Percentiles rank a stretch among this genome's conserved stretches.
phyloP scores from a whole-genome alignment of 2,329 filamentous ascomycete species.

The Diaporthe ilicicola region DNA sequence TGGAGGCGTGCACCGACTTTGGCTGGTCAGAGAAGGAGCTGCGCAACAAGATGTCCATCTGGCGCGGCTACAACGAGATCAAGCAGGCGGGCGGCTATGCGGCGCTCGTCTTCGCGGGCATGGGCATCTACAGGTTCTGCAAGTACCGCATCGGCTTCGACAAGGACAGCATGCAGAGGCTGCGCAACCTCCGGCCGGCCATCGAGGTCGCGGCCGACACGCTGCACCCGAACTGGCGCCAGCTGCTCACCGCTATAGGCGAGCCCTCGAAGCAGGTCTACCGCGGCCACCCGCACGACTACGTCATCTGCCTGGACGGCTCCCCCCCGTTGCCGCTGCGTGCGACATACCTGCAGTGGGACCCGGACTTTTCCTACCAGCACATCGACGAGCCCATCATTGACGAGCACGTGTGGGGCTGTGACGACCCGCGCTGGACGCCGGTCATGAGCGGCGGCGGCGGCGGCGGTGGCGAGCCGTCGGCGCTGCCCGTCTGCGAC shows the following conservation, averaged over 20 bases:
- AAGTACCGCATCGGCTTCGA: constrained; percentile 66
- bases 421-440: constrained; percentile 57
- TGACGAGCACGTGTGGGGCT: constrained; percentile 57
- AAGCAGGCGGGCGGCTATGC: constrained; percentile 65
- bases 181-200: constrained; percentile 53
- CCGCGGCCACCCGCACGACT: constrained; percentile 59
- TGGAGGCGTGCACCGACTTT: constrained; percentile 62
- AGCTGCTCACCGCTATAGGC: constrained; percentile 56
- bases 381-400: constrained; percentile 60
- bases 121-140: constrained; percentile 67
- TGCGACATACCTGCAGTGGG: constrained; percentile 56
- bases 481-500: constrained; percentile 46
- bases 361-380: constrained; percentile 55
- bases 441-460: constrained; percentile 33
- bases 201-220: constrained; percentile 64
- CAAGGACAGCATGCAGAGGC: constrained; percentile 56
- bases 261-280: constrained; percentile 50
- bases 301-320: constrained; percentile 56
- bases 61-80: constrained; percentile 67
- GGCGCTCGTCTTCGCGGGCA: constrained; percentile 63
- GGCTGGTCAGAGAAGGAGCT: constrained; percentile 66
- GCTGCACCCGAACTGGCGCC: constrained; percentile 61
- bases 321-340: constrained; percentile 50
- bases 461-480: constrained; percentile 16
- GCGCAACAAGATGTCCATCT: constrained; percentile 58